Percentiles rank a stretch among this genome's conserved stretches.
These are phyloP conservation scores for Postia placenta DNA, from an alignment of 768 basidiomycete genomes.

Conservation along the genomic window DNA sequence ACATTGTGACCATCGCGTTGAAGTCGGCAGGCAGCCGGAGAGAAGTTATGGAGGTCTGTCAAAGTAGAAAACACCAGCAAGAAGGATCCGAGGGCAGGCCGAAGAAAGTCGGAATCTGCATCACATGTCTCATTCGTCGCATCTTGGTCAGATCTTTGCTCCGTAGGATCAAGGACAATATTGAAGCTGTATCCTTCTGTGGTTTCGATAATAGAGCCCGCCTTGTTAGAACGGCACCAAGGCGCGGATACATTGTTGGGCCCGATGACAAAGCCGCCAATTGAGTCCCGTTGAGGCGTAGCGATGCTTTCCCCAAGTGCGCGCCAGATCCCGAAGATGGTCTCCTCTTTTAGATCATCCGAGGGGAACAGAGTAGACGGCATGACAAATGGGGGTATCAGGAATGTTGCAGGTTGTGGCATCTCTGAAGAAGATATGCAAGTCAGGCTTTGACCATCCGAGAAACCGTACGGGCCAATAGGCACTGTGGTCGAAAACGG, in stretches of 20 bases:
- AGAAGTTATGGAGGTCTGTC: conserved; percentile 28
- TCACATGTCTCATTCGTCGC: neutral
- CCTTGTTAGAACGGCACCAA: conserved; percentile 8
- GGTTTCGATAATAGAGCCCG: neutral
- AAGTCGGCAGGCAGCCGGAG: conserved; percentile 32
- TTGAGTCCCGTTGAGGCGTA: conserved; percentile 20
- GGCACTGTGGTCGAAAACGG: conserved; percentile 32
- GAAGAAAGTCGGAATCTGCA: neutral
- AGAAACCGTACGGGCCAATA: conserved; percentile 35
- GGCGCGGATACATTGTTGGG: conserved; percentile 4
- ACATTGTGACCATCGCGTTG: conserved; percentile 24
- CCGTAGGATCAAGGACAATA: neutral
- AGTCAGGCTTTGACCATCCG: conserved; percentile 1
- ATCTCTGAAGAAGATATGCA: conserved; percentile 24
- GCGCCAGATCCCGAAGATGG: conserved; percentile 18
- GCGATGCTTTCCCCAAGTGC: conserved; percentile 23
- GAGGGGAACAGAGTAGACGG: conserved; percentile 26
- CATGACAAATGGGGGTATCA: conserved; percentile 58
- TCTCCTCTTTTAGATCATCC: neutral
- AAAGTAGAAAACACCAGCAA: conserved; percentile 29
- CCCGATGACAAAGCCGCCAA: conserved; percentile 33
- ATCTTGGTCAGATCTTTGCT: neutral
- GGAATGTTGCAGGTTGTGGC: conserved; percentile 38
- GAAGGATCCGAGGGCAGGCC: conserved; percentile 21
- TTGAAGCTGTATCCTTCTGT: no score